Evolutionary conservation across 495 filamentous ascomycete species (phyloP).

Genomic region (Podospora didyma): DNA sequence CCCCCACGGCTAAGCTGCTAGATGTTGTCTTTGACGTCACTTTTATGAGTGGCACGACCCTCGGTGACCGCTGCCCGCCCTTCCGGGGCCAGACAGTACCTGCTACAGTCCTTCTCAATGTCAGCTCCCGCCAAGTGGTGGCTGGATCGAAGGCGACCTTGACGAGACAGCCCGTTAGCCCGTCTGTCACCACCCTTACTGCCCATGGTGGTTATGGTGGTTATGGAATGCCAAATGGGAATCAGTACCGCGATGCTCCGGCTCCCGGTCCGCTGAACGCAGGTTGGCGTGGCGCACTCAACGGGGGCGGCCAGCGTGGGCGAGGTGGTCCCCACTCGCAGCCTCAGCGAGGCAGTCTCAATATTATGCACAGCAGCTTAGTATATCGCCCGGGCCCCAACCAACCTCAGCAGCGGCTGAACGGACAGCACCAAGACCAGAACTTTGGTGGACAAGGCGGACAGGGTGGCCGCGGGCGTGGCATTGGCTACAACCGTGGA

Average conservation of each 20-base stretch:
- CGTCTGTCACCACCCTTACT: conserved; percentile 57
- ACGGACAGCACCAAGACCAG: background rate
- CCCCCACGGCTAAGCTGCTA: conserved; percentile 71
- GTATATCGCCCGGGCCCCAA: conserved; percentile 34
- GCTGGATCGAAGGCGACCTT: conserved; percentile 65
- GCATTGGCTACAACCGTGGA: conserved; percentile 22
- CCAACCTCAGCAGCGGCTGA: conserved; percentile 10
- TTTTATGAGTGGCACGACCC: conserved; percentile 93
- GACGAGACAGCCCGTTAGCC: conserved; percentile 51
- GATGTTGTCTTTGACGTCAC: conserved; percentile 91
- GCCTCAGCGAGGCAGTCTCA: conserved; percentile 33
- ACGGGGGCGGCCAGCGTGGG: conserved; percentile 33
- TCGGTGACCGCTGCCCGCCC: conserved; percentile 85
- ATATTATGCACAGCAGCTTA: conserved; percentile 41
- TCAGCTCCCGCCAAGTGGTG: conserved; percentile 76
- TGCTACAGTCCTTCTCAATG: conserved; percentile 76
- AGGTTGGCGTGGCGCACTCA: conserved; percentile 67
- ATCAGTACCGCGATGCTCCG: conserved; percentile 65
- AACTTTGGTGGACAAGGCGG: conserved; percentile 5
- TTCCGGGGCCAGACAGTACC: conserved; percentile 95
- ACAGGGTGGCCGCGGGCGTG: conserved; percentile 30
- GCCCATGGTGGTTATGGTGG: conserved; percentile 56
- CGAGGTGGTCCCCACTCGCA: conserved; percentile 26
- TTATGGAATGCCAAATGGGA: conserved; percentile 56
- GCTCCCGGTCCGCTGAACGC: conserved; percentile 66